Percentiles rank a stretch among this genome's conserved stretches.
phyloP scores from a whole-genome alignment of 495 filamentous ascomycete genomes.

The Penicillium cosmopolitanum region DNA sequence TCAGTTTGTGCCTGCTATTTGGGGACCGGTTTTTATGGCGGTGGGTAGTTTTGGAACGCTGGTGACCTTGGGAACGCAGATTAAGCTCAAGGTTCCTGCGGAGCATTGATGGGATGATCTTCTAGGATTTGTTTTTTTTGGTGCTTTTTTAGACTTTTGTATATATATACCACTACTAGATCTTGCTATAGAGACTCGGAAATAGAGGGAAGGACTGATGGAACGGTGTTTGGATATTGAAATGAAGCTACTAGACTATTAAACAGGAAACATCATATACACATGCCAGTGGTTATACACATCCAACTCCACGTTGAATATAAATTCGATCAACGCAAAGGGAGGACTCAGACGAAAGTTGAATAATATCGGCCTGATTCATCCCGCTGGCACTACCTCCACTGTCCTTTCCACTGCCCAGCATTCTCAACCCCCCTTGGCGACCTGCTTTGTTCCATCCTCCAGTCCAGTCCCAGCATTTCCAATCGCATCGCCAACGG shows the following conservation, averaged over 20 bases:
- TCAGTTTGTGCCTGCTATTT: constrained; percentile 36
- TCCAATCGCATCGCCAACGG: constrained; percentile 67
- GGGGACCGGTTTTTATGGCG: constrained; percentile 38
- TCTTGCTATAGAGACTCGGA: no score
- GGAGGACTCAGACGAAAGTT: not conserved
- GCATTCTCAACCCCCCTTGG: constrained; percentile 70
- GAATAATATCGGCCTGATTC: not conserved
- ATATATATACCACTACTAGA: no score
- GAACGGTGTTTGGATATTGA: constrained; percentile 4
- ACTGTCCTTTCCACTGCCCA: constrained; percentile 61
- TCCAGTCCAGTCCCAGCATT: constrained; percentile 64
- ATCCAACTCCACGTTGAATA: no score
- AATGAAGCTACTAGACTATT: not conserved
- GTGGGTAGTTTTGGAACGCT: constrained; percentile 23
- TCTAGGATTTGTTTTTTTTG: not conserved
- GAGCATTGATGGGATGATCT: not conserved
- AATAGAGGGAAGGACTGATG: no score
- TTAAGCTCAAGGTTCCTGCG: constrained; percentile 15
- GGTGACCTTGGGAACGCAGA: constrained; percentile 21
- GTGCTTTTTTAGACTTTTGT: not conserved
- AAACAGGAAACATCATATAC: no score
- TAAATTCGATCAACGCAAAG: no score
- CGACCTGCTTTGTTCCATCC: constrained; percentile 56
- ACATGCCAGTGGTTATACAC: no score
- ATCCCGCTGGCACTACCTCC: not conserved